Percentiles rank a stretch among this genome's conserved stretches.
Conservation (phyloP, 2,329 filamentous ascomycete species). For the Verticillium tricorpus region DNA sequence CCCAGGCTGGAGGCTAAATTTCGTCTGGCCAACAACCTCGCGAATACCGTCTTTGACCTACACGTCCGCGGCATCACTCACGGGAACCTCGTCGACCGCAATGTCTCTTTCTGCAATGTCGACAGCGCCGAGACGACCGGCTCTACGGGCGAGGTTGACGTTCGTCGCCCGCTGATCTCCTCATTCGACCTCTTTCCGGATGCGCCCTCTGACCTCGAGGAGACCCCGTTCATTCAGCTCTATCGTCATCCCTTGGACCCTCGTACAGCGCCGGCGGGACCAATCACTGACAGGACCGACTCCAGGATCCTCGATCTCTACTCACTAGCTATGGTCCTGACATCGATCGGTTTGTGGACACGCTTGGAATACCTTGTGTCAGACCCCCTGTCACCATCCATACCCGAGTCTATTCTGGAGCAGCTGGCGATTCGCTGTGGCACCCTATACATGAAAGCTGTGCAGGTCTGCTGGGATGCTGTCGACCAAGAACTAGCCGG, state of each 20-base stretch:
- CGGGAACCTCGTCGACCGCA: slow-evolving; percentile 63
- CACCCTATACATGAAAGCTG: slow-evolving; percentile 70
- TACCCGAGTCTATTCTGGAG: slow-evolving; percentile 57
- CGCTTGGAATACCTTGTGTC: slow-evolving; percentile 53
- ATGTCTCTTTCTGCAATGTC: slow-evolving; percentile 60
- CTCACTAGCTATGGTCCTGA: slow-evolving; percentile 65
- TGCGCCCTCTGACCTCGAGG: slow-evolving; percentile 28
- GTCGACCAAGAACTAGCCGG: slow-evolving; percentile 57
- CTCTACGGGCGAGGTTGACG: slow-evolving; percentile 48
- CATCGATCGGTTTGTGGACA: slow-evolving; percentile 74
- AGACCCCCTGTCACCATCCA: slow-evolving; percentile 40
- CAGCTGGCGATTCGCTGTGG: slow-evolving; percentile 66
- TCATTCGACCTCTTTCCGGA: slow-evolving; percentile 70
- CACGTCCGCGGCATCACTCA: slow-evolving; percentile 67
- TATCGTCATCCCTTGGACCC: slow-evolving; percentile 67
- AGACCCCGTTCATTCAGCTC: slow-evolving; percentile 30
- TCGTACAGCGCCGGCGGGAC: slow-evolving; percentile 42
- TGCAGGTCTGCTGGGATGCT: slow-evolving; percentile 67
- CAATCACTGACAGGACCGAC: slow-evolving; percentile 44
- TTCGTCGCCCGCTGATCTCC: slow-evolving; percentile 65
- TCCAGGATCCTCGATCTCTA: slow-evolving; percentile 64
- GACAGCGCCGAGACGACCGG: slow-evolving; percentile 33
- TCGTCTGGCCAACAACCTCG: slow-evolving; percentile 66
- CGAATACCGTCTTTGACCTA: slow-evolving; percentile 68
- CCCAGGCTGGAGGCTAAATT: slow-evolving; percentile 73